Evolutionary conservation across 441 rosid species (phyloP).

Genomic region (Manihot esculenta): DNA sequence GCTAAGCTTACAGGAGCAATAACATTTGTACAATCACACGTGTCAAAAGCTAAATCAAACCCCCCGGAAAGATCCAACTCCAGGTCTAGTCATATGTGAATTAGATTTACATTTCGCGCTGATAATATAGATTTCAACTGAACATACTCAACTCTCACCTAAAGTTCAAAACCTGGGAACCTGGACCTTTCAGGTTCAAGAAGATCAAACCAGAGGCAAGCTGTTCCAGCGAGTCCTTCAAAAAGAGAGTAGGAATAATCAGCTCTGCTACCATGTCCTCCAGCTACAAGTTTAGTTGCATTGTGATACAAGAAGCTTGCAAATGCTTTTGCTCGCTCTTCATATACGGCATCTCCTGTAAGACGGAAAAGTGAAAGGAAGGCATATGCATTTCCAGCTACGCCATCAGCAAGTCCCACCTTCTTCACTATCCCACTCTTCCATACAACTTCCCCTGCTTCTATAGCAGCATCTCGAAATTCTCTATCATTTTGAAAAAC

Average conservation of each 20-base stretch:
- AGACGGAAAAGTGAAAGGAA: conserved; percentile 71
- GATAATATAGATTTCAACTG: not conserved
- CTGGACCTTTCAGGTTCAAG: conserved; percentile 42
- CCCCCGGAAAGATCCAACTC: not conserved
- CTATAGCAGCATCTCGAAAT: conserved; percentile 72
- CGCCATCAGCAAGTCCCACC: conserved; percentile 74
- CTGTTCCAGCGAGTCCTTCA: conserved; percentile 66
- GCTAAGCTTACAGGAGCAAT: too few species aligned
- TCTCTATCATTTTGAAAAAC: conserved; percentile 62
- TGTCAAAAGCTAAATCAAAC: not conserved
- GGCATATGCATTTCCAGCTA: conserved; percentile 71
- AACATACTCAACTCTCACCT: not conserved
- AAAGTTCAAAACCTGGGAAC: conserved; percentile 80
- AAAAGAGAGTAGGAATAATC: conserved; percentile 57
- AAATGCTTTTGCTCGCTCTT: conserved; percentile 72
- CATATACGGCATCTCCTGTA: conserved; percentile 66
- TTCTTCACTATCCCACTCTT: conserved; percentile 74
- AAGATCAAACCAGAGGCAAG: conserved; percentile 75
- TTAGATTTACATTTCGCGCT: not conserved
- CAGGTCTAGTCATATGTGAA: not conserved
- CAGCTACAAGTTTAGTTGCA: conserved; percentile 28
- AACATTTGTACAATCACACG: not conserved
- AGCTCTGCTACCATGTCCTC: conserved; percentile 12
- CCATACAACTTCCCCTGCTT: conserved; percentile 96
- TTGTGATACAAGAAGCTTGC: conserved; percentile 62